Conservation (phyloP, 2,329 filamentous ascomycete genomes). For the Aspergillus hiratsukae region DNA sequence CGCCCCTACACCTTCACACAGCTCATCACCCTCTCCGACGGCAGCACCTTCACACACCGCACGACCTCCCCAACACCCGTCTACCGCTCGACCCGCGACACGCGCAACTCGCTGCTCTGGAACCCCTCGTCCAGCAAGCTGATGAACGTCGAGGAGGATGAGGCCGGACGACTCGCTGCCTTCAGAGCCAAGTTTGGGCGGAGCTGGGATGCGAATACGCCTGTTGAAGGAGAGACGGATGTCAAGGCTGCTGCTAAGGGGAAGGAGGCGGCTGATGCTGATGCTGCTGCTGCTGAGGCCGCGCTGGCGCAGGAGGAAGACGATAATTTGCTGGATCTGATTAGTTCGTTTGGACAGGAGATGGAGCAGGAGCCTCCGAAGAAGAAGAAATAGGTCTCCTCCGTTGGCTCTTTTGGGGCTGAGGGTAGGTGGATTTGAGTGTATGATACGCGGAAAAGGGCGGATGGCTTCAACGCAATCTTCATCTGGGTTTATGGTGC, state of each 20-base stretch:
- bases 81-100: slow-evolving; percentile 70
- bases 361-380: slow-evolving; percentile 30
- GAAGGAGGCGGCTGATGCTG: slow-evolving; percentile 22
- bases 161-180: slow-evolving; percentile 81
- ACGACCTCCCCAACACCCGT: slow-evolving; percentile 51
- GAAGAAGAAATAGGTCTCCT: slow-evolving; percentile 30
- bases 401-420: slow-evolving; percentile 3
- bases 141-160: slow-evolving; percentile 86
- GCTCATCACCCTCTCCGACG: slow-evolving; percentile 86
- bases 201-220: slow-evolving; percentile 64
- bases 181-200: slow-evolving; percentile 83
- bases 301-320: slow-evolving; percentile 45
- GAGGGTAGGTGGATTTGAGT: slow-evolving; percentile 2
- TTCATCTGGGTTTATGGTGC: background rate
- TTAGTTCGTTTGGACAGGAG: slow-evolving; percentile 47
- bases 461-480: background rate
- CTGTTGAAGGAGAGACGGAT: slow-evolving; percentile 27
- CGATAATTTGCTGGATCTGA: slow-evolving; percentile 56
- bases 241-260: slow-evolving; percentile 10
- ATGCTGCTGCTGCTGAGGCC: slow-evolving; percentile 40
- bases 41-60: slow-evolving; percentile 63
- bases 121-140: slow-evolving; percentile 79
- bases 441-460: slow-evolving; percentile 12
- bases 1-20: slow-evolving; percentile 97
- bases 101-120: slow-evolving; percentile 84